Base-by-base conservation (phyloP, 2,329 filamentous ascomycete species). In the Remersonia thermophila region DNA sequence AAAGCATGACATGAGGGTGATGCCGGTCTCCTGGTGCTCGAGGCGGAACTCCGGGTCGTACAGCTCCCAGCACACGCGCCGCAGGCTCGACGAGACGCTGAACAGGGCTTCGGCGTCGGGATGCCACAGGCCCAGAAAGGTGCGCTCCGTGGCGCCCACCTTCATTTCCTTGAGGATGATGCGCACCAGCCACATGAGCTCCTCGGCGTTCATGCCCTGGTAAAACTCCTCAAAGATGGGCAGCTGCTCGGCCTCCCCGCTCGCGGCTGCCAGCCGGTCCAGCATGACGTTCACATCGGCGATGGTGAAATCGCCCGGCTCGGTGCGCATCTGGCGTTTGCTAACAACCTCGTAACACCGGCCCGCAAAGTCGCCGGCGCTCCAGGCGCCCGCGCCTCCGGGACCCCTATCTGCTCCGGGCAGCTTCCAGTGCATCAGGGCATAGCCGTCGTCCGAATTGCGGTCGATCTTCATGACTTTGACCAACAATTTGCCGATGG, bases 1-100 rank as follows among this genome's bases (percentile, higher is more conserved):
- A 53, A 96, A 96, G 54, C 86, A 95, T 51, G 91, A 81, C 84
- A 95, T 94, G 25, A 96, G 62, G 2, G 71, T 66, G 11, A 96
- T 77, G 0, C 80, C 79, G 1, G 77, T 71, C 35, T 86, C 77
- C 16, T 85, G 80, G 26, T 77, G 77, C 46, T 85, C 76, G 2
- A 98, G 67, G 3, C 82, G 73, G 9, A 83, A 58, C 27, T 70
- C 65, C 0, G 80, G 80, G 52, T 95, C 78, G 47, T 73, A 75
- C 3, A 98, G 63, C 55, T 96, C 87, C 89, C 91, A 96, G 52
- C 91, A 98, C 0, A 98, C 89, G 27, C 87, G 73, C 6, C 84
- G 74, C 39, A 98, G 65, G 50, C 82, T 95, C 12, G 85, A 94
- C 0, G 86, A 94, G 3, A 95, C 84, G 51, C 80, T 93, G 59